Conservation (phyloP, 2,329 filamentous ascomycete species). For the Penicillium psychrosexuale region DNA sequence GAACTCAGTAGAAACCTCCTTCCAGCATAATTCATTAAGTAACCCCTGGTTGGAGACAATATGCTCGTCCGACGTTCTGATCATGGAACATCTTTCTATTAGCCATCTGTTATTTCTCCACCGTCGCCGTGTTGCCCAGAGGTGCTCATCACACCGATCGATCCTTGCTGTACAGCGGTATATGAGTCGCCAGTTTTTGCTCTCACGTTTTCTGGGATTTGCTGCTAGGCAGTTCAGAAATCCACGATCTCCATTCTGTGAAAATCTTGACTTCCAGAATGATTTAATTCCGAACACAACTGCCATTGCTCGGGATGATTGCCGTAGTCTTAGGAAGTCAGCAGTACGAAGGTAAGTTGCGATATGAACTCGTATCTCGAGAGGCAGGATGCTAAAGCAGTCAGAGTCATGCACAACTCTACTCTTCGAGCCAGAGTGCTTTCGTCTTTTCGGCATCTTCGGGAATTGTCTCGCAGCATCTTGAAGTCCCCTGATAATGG, state of each 20-base stretch:
- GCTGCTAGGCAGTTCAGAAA: not conserved
- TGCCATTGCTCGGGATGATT: constrained; percentile 7
- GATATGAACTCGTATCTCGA: constrained; percentile 5
- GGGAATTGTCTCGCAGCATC: not conserved
- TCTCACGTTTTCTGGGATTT: not conserved
- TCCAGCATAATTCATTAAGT: not conserved
- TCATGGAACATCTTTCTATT: constrained; percentile 3
- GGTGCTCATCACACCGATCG: not conserved
- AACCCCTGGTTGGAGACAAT: not conserved
- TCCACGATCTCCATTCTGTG: constrained; percentile 2
- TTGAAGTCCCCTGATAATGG: not conserved
- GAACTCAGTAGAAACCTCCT: not conserved
- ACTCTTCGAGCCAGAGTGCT: not conserved
- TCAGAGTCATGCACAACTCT: not conserved
- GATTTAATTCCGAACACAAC: constrained; percentile 2
- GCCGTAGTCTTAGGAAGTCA: constrained; percentile 6
- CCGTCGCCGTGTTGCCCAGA: not conserved
- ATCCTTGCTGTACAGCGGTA: constrained; percentile 4
- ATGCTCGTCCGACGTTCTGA: not conserved
- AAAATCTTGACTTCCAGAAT: constrained; percentile 5
- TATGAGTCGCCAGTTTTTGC: constrained; percentile 3
- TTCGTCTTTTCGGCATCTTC: not conserved
- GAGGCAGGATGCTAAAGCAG: constrained; percentile 1
- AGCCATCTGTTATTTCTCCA: constrained; percentile 9
- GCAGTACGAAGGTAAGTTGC: constrained; percentile 1